Evolutionary conservation across 495 filamentous ascomycete species (phyloP).

Genomic region (Annulohypoxylon stygium): DNA sequence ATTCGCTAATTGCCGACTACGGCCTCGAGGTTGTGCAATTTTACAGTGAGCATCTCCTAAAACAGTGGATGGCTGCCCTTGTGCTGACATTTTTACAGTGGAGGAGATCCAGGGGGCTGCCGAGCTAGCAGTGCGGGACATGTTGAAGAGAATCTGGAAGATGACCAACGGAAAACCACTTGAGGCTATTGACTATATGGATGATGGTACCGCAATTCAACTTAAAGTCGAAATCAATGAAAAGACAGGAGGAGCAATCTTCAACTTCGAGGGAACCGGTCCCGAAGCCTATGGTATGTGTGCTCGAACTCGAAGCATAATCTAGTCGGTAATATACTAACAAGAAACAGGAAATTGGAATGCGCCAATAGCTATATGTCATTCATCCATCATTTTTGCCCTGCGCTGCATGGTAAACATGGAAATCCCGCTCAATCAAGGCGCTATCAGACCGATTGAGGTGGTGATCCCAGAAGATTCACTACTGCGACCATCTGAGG

Average conservation of each 20-base stretch:
- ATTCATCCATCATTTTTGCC: too few species aligned
- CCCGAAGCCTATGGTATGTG: conserved; percentile 75
- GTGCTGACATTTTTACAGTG: neutral
- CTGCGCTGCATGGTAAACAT: too few species aligned
- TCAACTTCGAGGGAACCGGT: conserved; percentile 82
- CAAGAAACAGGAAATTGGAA: too few species aligned
- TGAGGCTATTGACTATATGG: conserved; percentile 85
- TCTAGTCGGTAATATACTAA: too few species aligned
- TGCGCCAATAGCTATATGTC: too few species aligned
- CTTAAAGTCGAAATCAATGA: conserved; percentile 77
- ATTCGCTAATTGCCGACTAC: too few species aligned
- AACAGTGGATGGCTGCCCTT: neutral
- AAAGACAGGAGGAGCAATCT: conserved; percentile 77
- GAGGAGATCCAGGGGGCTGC: conserved; percentile 66
- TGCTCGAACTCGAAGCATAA: too few species aligned
- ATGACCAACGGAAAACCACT: conserved; percentile 71
- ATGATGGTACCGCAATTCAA: conserved; percentile 88
- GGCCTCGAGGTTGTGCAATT: conserved; percentile 80
- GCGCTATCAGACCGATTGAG: too few species aligned
- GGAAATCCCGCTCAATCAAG: too few species aligned
- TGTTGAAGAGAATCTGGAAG: conserved; percentile 70
- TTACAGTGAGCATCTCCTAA: conserved; percentile 67
- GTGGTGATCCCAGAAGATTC: too few species aligned
- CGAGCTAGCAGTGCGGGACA: conserved; percentile 7
- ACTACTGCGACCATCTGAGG: too few species aligned